Conservation (phyloP, 306 rosid genomes). For the Medicago lupulina region DNA sequence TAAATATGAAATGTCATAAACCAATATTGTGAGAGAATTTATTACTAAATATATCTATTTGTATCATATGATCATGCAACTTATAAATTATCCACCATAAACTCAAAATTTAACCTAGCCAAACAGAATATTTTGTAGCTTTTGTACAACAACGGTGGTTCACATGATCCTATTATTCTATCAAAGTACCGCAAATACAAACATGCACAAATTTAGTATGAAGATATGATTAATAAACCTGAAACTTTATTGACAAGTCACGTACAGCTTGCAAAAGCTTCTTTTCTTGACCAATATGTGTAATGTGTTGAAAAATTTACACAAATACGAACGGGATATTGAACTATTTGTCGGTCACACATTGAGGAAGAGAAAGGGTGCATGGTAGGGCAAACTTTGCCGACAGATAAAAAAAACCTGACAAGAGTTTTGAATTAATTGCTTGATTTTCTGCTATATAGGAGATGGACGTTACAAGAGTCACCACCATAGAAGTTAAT, state of each 20-base stretch:
- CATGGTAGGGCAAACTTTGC: slow-evolving; percentile 52
- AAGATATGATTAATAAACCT: neutral
- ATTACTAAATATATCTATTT: no score
- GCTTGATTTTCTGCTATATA: neutral
- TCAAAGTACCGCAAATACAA: no score
- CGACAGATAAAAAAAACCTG: slow-evolving; percentile 56
- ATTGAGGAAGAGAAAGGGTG: neutral
- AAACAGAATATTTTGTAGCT: no score
- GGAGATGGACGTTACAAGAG: neutral
- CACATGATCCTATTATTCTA: no score
- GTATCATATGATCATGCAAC: no score
- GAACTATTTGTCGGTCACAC: slow-evolving; percentile 72
- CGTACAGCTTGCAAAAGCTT: slow-evolving; percentile 28
- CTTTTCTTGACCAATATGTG: slow-evolving; percentile 35
- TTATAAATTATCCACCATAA: no score
- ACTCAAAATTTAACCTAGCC: no score
- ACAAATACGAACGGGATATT: neutral
- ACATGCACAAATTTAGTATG: no score
- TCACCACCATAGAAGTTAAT: no score
- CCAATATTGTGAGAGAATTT: no score
- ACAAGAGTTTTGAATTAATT: slow-evolving; percentile 32
- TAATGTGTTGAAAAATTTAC: slow-evolving; percentile 3
- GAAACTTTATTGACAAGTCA: slow-evolving; percentile 8
- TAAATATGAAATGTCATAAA: no score
- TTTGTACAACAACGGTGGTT: no score